Percentiles rank a stretch among this genome's conserved stretches.
Evolutionary conservation across 2,329 filamentous ascomycete genomes (phyloP).

Genomic region (Curvularia verruculosa): DNA sequence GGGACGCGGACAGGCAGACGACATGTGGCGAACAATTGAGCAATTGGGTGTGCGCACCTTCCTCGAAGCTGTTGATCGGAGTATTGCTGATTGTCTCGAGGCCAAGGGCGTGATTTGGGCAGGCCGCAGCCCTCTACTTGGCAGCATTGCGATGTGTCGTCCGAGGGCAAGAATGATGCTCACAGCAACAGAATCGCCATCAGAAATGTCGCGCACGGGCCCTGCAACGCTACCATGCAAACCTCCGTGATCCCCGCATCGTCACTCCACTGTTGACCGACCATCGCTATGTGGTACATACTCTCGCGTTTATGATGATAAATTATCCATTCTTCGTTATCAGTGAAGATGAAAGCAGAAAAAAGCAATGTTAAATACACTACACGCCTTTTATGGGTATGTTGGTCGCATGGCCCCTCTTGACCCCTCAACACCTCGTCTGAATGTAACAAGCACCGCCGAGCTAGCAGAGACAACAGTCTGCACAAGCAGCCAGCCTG

Average conservation of each 20-base stretch:
- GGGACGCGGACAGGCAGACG: slow-evolving; percentile 15
- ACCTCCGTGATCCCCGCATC: slow-evolving; percentile 23
- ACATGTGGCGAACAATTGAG: slow-evolving; percentile 3
- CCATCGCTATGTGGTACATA: background rate
- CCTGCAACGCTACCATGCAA: slow-evolving; percentile 2
- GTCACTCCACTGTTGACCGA: background rate
- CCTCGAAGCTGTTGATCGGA: slow-evolving; percentile 36
- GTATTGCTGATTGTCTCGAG: slow-evolving; percentile 29
- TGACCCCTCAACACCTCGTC: slow-evolving; percentile 20
- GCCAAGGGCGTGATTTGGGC: slow-evolving; percentile 34
- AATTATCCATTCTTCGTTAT: slow-evolving; percentile 17
- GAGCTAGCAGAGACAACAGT: slow-evolving; percentile 3
- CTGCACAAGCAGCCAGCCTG: background rate
- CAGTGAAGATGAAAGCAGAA: slow-evolving; percentile 1
- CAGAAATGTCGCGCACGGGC: slow-evolving; percentile 26
- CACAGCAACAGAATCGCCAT: slow-evolving; percentile 20
- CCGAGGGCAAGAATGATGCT: slow-evolving; percentile 25
- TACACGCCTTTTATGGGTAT: slow-evolving; percentile 31
- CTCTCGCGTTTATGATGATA: background rate
- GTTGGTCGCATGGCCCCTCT: slow-evolving; percentile 10
- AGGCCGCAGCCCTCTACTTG: slow-evolving; percentile 55
- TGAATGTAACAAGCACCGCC: slow-evolving; percentile 18
- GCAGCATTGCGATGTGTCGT: slow-evolving; percentile 53
- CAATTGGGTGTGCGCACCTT: slow-evolving; percentile 37
- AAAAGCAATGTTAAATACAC: slow-evolving; percentile 15